Evolutionary conservation across 1,139 yeast genomes (phyloP).

Genomic region (Lodderomyces pseudojiufengensis): DNA sequence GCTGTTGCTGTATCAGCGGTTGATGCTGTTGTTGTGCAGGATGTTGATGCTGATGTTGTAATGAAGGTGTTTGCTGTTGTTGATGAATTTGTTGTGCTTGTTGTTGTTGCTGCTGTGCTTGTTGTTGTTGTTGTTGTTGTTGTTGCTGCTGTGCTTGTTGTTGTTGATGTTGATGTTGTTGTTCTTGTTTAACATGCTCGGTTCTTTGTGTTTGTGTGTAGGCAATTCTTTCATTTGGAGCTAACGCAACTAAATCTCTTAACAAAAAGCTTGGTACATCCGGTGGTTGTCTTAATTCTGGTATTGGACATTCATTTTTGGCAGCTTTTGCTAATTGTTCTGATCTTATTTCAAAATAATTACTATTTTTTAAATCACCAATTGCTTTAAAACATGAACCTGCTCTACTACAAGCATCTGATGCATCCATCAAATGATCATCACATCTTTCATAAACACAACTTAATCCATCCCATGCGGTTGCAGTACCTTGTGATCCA

Average conservation of each 20-base stretch:
- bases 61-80: slow-evolving; percentile 11
- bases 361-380: slow-evolving; percentile 42
- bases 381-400: slow-evolving; percentile 47
- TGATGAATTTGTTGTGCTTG: slow-evolving; percentile 8
- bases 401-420: slow-evolving; percentile 55
- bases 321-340: slow-evolving; percentile 38
- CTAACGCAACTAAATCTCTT: slow-evolving; percentile 45
- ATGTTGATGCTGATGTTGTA: slow-evolving; percentile 13
- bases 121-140: slow-evolving; percentile 12
- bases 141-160: slow-evolving; percentile 9
- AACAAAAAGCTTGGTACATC: slow-evolving; percentile 46
- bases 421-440: slow-evolving; percentile 55
- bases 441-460: slow-evolving; percentile 66
- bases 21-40: slow-evolving; percentile 15
- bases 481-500: slow-evolving; percentile 48
- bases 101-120: slow-evolving; percentile 11
- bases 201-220: slow-evolving; percentile 26
- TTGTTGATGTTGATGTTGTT: slow-evolving; percentile 9
- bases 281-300: slow-evolving; percentile 46
- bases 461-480: slow-evolving; percentile 64
- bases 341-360: slow-evolving; percentile 42
- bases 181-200: slow-evolving; percentile 9
- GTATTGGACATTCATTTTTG: slow-evolving; percentile 41
- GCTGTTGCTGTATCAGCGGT: slow-evolving; percentile 5
- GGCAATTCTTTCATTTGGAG: slow-evolving; percentile 41